Evolutionary conservation across 805 yeast species (phyloP), one percentile per base, ranked within the genome.

Genomic region (Zygosaccharomyces gambellarensis): DNA sequence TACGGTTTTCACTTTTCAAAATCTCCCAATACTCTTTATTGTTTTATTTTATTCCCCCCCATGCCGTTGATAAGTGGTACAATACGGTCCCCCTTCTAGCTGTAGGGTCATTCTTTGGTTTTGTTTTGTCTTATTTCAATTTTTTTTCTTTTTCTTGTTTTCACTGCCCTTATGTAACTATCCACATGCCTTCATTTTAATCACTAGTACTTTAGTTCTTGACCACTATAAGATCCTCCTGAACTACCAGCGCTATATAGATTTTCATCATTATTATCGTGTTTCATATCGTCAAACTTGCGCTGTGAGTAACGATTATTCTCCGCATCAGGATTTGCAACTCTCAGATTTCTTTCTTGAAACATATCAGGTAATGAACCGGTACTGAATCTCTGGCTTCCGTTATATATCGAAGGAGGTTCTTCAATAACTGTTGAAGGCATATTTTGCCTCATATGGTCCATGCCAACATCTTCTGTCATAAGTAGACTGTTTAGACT

Each of bases 301-400:
- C 36, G 46, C 27, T 46, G 47, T 12, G 55, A 57, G 43, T 38
- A 39, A 12, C 53, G 55, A 31, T 51, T 52, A 11, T 39, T 32
- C 28, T 51, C 50, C 41, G 59, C 66, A 45, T 69, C 72, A 1
- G 72, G 72, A 60, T 79, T 79, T 9, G 75, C 80, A 36, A 79
- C 80, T 58, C 79, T 75, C 47, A 79, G 62, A 36, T 56, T 65
- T 52, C 78, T 66, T 5, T 77, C 78, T 44, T 57, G 53, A 50
- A 54, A 53, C 47, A 59, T 58, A 57, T 79, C 82, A 1, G 82
- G 82, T 47, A 79, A 64, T 8, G 81, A 77, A 21, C 82, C 81
- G 51, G 77, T 73, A 58, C 81, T 76, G 52, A 79, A 68, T 53
- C 81, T 69, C 52, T 79, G 71, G 43, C 79, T 71, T 14, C 81